Evolutionary conservation across 768 basidiomycete genomes (phyloP), one percentile per base, ranked within the genome.

Genomic region (Phylloporus sp.): DNA sequence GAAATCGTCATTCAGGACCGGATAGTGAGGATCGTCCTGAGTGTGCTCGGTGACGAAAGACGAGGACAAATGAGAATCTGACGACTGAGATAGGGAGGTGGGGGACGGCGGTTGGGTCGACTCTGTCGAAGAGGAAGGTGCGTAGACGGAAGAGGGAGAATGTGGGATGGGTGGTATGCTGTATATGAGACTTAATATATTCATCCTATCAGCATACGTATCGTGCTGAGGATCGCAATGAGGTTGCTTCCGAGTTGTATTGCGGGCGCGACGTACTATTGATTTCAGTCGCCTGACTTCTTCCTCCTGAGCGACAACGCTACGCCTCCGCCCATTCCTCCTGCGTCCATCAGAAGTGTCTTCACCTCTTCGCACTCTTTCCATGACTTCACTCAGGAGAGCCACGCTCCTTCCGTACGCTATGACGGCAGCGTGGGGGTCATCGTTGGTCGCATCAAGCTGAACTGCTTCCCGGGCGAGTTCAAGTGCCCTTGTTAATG

Each of bases 171-270:
- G 77, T 21, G 86, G 86, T 64, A 92, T 90, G 64, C 81, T 85
- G 71, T 92, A 92, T 52, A 91, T 90, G 54, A 89, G 76, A 57
- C 86, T 88, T 45, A 95, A 77, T 60, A 94, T 92, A 60, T 88
- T 86, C 86, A 95, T 91, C 42, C 92, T 81, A 66, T 95, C 90
- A 48, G 88, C 90, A 65, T 95, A 95, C 9, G 92, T 94, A 66
- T 95, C 92, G 62, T 94, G 92, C 91, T 93, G 64, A 33, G 14
- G 39, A 41, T 18, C 39, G 41, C 37, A 40, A 50, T 57, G 24
- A 67, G 62, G 23, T 27, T 36, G 18, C 48, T 49, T 42, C 41
- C 34, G 24, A 39, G 13, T 1, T 29, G 20, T 44, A 52, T 49
- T 43, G 50, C 26, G 48, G 39, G 63, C 26, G 41, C 32, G n/a